A percentile compares a stretch with the other conserved stretches of the same genome.
These are phyloP conservation scores for Naganishia antarctica DNA, from an alignment of 768 basidiomycete species.

Conservation along the genomic window DNA sequence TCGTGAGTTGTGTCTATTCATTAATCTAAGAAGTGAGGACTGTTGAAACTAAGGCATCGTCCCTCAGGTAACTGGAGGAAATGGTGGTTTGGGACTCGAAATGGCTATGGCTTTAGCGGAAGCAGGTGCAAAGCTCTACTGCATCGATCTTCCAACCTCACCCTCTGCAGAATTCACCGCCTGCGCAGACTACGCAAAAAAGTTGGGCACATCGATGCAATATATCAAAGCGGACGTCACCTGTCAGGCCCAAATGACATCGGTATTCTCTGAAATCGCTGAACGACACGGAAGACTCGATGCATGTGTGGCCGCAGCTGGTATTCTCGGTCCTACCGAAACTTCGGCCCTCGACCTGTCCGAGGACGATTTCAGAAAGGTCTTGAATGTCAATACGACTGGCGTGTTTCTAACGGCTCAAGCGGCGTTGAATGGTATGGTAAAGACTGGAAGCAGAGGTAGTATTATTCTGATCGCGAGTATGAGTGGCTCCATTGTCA, in stretches of 20 bases:
- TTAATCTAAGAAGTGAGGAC: not conserved
- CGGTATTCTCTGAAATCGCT: slow-evolving; percentile 58
- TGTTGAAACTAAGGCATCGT: not conserved
- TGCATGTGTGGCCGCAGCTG: slow-evolving; percentile 72
- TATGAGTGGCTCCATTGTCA: slow-evolving; percentile 49
- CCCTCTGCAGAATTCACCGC: slow-evolving; percentile 31
- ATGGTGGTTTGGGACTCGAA: slow-evolving; percentile 73
- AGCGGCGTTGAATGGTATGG: slow-evolving; percentile 61
- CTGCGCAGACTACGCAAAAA: slow-evolving; percentile 52
- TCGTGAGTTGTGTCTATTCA: slow-evolving; percentile 51
- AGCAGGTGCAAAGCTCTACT: slow-evolving; percentile 58
- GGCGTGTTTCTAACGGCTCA: slow-evolving; percentile 62
- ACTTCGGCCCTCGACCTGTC: slow-evolving; percentile 57
- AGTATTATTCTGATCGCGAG: slow-evolving; percentile 60
- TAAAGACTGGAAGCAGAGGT: slow-evolving; percentile 47
- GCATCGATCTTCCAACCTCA: slow-evolving; percentile 31
- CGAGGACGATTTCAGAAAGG: slow-evolving; percentile 62
- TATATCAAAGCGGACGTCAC: slow-evolving; percentile 65
- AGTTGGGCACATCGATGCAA: slow-evolving; percentile 54
- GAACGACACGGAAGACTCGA: slow-evolving; percentile 68
- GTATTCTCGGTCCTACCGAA: slow-evolving; percentile 55
- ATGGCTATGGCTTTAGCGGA: slow-evolving; percentile 71
- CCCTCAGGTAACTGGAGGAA: slow-evolving; percentile 53
- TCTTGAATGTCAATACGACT: slow-evolving; percentile 63
- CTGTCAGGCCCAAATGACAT: slow-evolving; percentile 62